A percentile compares a stretch with the other conserved stretches of the same genome.
These are phyloP conservation scores for barrel medic (Medicago truncatula) DNA, from an alignment of 306 rosid genomes.

Conservation along the genomic window MtrunA17r5.0-ANR NC_053048.1:7182001-7182500, in stretches of 20 bases:
- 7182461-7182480: constrained; percentile 24
- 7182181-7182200: neutral
- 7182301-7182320: neutral
- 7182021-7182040: constrained; percentile 8
- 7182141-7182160: neutral
- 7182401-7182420: neutral
- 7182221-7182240: constrained; percentile 2
- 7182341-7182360: neutral
- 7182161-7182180: neutral
- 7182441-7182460: constrained; percentile 14
- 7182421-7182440: neutral
- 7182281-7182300: neutral
- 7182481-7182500: constrained; percentile 37
- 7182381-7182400: neutral
- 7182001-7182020: neutral
- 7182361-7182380: neutral
- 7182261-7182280: neutral
- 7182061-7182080: neutral
- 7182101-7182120: neutral
- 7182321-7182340: neutral
- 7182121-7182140: neutral
- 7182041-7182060: neutral
- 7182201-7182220: neutral
- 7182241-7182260: neutral
- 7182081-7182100: neutral